Conservation (phyloP, 176 grass and related monocot genomes). For the Oryza nivara region DNA sequence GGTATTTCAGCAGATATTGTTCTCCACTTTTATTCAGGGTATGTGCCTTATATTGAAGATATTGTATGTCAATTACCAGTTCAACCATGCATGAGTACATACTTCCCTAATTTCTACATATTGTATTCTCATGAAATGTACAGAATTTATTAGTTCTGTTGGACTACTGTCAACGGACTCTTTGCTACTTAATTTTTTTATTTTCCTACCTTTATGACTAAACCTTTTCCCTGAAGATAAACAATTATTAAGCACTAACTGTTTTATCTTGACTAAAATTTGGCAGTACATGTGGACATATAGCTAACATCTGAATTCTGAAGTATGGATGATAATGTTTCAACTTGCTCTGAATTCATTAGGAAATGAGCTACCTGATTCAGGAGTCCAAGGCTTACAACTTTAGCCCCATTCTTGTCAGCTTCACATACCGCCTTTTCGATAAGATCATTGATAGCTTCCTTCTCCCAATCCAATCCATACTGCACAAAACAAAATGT, state of each 20-base stretch:
- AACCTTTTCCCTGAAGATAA: not conserved
- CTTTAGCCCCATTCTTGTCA: conserved; percentile 57
- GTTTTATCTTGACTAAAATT: conserved; percentile 5
- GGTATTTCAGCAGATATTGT: conserved; percentile 80
- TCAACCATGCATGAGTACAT: not conserved
- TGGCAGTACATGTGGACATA: not conserved
- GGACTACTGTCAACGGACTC: not conserved
- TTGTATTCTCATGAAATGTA: not conserved
- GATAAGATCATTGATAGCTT: conserved; percentile 65
- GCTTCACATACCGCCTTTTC: conserved; percentile 67
- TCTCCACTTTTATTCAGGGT: conserved; percentile 71
- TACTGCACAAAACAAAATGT: conserved; percentile 48
- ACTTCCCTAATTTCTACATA: not conserved
- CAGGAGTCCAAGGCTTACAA: conserved; percentile 66
- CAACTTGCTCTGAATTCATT: not conserved
- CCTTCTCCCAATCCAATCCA: conserved; percentile 52
- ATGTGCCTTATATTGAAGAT: conserved; percentile 51
- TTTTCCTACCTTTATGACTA: not conserved
- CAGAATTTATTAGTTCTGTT: not conserved
- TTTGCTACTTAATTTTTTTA: not conserved
- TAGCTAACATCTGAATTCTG: not conserved
- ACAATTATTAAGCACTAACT: not conserved
- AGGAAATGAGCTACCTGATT: conserved; percentile 56
- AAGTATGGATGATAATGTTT: not conserved
- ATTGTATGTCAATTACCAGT: not conserved